Conservation (phyloP, 139 green algal species). For the Gonium pectorale region DNA sequence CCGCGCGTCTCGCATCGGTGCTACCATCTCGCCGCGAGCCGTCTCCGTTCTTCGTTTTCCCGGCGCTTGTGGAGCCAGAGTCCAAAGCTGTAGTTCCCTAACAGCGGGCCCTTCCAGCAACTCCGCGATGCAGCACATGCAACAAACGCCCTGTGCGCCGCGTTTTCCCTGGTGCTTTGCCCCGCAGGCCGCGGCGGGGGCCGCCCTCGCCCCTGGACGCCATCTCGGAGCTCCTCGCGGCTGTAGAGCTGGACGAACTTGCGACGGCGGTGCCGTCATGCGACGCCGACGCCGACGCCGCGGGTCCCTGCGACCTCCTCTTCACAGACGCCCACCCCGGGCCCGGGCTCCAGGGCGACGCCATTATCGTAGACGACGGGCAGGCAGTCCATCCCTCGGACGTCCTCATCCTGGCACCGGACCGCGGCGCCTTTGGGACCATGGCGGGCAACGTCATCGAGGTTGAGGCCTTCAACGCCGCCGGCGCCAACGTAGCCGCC, state of each 20-base stretch:
- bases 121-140: background rate
- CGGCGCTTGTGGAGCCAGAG: no score
- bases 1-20: background rate
- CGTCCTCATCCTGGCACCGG: background rate
- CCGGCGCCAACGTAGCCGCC: background rate
- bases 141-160: background rate
- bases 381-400: background rate
- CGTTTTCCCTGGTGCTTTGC: no score
- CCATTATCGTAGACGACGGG: background rate
- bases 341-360: no score
- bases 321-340: no score
- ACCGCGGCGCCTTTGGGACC: background rate
- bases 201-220: background rate
- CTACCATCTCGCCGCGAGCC: background rate
- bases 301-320: no score
- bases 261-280: background rate
- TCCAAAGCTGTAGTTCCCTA: background rate
- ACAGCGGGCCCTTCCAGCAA: background rate
- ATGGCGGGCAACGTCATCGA: conserved; percentile 8
- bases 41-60: background rate
- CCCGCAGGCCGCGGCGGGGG: no score
- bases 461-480: background rate
- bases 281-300: no score
- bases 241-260: background rate
- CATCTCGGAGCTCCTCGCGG: background rate